Evolutionary conservation across 768 basidiomycete genomes (phyloP).

Genomic region (Suillus clintonianus): DNA sequence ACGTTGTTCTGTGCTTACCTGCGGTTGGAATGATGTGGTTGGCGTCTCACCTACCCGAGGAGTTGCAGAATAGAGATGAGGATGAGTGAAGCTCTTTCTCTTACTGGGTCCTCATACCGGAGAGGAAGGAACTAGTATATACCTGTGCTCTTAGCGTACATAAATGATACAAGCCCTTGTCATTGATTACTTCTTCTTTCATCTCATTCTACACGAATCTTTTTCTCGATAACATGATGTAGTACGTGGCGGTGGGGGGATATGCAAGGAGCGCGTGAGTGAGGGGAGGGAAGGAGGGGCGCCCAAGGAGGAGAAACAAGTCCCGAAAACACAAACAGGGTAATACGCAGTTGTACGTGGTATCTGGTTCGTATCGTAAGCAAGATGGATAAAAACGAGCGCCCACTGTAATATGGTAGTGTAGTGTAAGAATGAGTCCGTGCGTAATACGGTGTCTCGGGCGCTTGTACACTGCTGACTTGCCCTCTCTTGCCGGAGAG

Average conservation of each 20-base stretch:
- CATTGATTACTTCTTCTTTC: conserved; percentile 29
- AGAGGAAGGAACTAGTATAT: neutral
- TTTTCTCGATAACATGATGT: conserved; percentile 28
- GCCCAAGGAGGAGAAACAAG: conserved; percentile 22
- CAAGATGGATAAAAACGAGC: conserved; percentile 23
- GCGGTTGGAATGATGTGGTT: conserved; percentile 25
- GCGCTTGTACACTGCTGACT: conserved; percentile 2
- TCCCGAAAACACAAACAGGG: conserved; percentile 23
- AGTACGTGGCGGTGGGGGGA: conserved; percentile 16
- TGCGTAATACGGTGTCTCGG: conserved; percentile 21
- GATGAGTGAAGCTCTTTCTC: neutral
- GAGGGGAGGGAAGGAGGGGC: conserved; percentile 13
- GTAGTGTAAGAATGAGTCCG: conserved; percentile 14
- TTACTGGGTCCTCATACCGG: neutral
- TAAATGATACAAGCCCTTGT: conserved; percentile 35
- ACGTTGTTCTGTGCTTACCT: conserved; percentile 34
- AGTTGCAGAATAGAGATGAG: conserved; percentile 37
- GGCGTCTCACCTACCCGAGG: conserved; percentile 40
- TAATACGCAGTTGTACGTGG: conserved; percentile 10
- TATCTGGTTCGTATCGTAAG: conserved; percentile 34
- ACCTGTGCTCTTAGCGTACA: neutral
- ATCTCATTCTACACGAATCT: conserved; percentile 20
- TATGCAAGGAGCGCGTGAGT: conserved; percentile 15
- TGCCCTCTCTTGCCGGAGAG: conserved; percentile 8
- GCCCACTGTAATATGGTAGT: conserved; percentile 8